Percentiles rank a stretch among this genome's conserved stretches.
phyloP scores from a whole-genome alignment of 2,329 filamentous ascomycete genomes.

The Beauveria australis region DNA sequence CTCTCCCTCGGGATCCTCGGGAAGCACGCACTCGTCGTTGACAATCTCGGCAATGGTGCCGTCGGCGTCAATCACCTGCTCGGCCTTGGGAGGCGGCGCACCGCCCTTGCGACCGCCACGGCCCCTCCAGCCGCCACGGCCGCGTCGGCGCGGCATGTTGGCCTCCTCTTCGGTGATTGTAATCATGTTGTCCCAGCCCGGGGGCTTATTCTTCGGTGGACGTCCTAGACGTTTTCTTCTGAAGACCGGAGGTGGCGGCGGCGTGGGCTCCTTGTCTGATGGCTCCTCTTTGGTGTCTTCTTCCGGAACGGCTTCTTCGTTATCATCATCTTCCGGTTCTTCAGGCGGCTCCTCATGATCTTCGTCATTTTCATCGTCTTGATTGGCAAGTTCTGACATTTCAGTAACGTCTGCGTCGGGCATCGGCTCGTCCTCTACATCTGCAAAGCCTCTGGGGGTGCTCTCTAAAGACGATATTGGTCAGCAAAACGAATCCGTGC shows the following conservation, averaged over 20 bases:
- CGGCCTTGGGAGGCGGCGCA: conserved; percentile 64
- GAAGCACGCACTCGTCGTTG: conserved; percentile 84
- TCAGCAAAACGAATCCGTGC: neutral
- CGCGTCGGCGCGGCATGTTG: conserved; percentile 54
- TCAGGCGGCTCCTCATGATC: conserved; percentile 27
- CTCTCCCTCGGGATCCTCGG: conserved; percentile 81
- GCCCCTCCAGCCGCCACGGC: conserved; percentile 63
- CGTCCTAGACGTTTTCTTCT: conserved; percentile 74
- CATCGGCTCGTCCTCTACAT: conserved; percentile 32
- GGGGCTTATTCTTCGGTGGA: conserved; percentile 74
- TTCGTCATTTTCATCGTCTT: conserved; percentile 38
- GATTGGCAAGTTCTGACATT: conserved; percentile 21
- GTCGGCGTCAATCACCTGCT: conserved; percentile 86
- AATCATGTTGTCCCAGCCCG: conserved; percentile 64
- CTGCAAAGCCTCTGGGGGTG: conserved; percentile 33
- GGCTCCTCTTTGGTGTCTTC: conserved; percentile 29
- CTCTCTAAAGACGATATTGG: conserved; percentile 25
- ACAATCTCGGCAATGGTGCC: conserved; percentile 86
- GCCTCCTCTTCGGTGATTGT: conserved; percentile 46
- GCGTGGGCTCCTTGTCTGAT: conserved; percentile 43
- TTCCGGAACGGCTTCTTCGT: conserved; percentile 28
- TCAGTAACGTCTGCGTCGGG: conserved; percentile 22
- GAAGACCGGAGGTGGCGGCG: conserved; percentile 53
- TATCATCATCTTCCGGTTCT: conserved; percentile 31
- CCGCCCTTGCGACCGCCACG: conserved; percentile 60